Evolutionary conservation across 176 grass and related monocot genomes (phyloP), one percentile per base, ranked within the genome.

Genomic region (Rhynchospora tenuis): DNA sequence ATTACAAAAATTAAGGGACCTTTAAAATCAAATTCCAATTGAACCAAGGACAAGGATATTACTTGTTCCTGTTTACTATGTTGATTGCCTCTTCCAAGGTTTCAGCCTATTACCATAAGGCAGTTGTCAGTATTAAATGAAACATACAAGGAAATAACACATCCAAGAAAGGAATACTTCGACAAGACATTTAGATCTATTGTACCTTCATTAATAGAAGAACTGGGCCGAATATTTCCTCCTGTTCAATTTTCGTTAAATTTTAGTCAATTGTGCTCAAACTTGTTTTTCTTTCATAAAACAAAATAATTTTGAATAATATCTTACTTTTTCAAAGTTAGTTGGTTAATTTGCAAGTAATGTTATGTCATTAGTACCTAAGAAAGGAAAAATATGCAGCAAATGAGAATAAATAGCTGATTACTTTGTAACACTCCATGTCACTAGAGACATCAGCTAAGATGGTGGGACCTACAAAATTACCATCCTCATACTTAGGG

Each of bases 221-320:
- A 86, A 98, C 96, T 46, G 96, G 91, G 82, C 96, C 93, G 90
- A 98, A 98, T 62, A 98, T 95, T 84, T 98, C 88, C 85, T 90
- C 88, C 88, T 90, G 88, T 73, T 83, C 50, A 81, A 74, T 64
- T 73, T 59, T 23, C 59, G 22, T 64, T 73, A 44, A 33, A 86
- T 51, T 72, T 26, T 14, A 38, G 77, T 86, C 64, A 69, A 62
- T 59, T 59, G 31, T 61, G 79, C 38, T 81, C 11, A 86, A 31
- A 45, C 9, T 59, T 81, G 22, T 45, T 81, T 81, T 43, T 81
- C 28, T 45, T 38, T 44, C 12, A 45, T 46, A 24, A 81, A 81
- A 44, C 56, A 81, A 81, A 45, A 44, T 0, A 26, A 59, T 45
- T 64, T 24, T 8, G 17, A 81, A 84, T 69, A 64, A 46, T 73